Evolutionary conservation across 73 alveolate species (phyloP).

Genomic region (Tetrahymena thermophila): DNA sequence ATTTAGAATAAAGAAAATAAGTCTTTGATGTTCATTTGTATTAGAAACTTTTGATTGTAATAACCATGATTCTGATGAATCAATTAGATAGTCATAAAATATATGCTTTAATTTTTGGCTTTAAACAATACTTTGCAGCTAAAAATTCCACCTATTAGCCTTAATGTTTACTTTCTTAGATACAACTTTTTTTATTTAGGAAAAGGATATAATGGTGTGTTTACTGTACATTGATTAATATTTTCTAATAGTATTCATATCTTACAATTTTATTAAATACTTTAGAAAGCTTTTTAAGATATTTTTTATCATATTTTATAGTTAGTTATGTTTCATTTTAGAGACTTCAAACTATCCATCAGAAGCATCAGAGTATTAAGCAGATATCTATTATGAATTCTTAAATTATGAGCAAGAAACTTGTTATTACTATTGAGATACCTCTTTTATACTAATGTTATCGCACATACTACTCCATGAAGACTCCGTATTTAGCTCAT

Average conservation of each 20-base stretch:
- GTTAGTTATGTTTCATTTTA: neutral
- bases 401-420: neutral
- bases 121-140: neutral
- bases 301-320: neutral
- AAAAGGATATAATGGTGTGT: neutral
- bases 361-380: too few relatives aligned
- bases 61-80: neutral
- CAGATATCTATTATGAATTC: neutral
- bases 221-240: neutral
- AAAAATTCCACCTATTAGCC: neutral
- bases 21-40: neutral
- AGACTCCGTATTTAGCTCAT: neutral
- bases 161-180: neutral
- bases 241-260: neutral
- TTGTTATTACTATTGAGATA: too few relatives aligned
- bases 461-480: neutral
- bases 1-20: neutral
- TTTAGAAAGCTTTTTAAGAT: neutral
- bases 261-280: neutral
- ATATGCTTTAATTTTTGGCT: neutral
- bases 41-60: neutral
- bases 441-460: neutral
- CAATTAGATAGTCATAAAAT: neutral
- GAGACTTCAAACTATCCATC: neutral
- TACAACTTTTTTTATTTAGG: neutral